phyloP scores from a whole-genome alignment of 129 eudicot genomes.

The Erigeron canadensis region DNA sequence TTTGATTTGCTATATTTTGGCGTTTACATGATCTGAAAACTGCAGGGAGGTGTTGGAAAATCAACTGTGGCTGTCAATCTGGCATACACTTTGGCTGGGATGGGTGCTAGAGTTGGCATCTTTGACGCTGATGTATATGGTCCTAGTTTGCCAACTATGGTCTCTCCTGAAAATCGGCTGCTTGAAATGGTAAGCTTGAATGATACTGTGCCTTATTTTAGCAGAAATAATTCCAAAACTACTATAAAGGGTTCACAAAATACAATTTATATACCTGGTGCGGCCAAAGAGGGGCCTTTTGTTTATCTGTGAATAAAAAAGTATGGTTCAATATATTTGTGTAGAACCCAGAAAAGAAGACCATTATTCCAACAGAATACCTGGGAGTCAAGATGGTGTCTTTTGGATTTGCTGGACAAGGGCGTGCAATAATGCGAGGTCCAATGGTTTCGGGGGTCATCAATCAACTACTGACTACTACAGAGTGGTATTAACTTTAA shows the following conservation, averaged over 20 bases:
- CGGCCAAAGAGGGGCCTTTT: neutral
- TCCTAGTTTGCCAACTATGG: conserved; percentile 99
- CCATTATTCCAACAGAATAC: conserved; percentile 97
- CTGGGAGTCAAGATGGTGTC: conserved; percentile 96
- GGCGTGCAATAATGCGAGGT: conserved; percentile 99
- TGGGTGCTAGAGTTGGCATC: conserved; percentile 99
- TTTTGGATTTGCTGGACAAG: conserved; percentile 99
- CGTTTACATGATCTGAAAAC: conserved; percentile 16
- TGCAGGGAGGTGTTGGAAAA: conserved; percentile 98
- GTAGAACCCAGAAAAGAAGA: conserved; percentile 86
- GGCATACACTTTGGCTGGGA: conserved; percentile 97
- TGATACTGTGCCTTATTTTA: neutral
- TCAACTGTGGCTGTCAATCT: conserved; percentile 98
- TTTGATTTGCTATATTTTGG: conserved; percentile 11
- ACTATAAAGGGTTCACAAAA: no score
- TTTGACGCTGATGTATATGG: conserved; percentile 99
- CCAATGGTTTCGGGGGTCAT: conserved; percentile 99
- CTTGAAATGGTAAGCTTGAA: conserved; percentile 78
- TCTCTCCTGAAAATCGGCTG: conserved; percentile 84
- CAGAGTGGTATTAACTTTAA: conserved; percentile 72
- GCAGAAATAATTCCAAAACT: neutral
- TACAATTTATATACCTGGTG: neutral
- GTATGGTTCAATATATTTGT: conserved; percentile 3
- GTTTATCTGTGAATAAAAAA: neutral
- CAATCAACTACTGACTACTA: conserved; percentile 86